These are phyloP conservation scores for Nicotiana attenuata DNA, from an alignment of 257 asterid genomes.

Conservation along the genomic window DNA sequence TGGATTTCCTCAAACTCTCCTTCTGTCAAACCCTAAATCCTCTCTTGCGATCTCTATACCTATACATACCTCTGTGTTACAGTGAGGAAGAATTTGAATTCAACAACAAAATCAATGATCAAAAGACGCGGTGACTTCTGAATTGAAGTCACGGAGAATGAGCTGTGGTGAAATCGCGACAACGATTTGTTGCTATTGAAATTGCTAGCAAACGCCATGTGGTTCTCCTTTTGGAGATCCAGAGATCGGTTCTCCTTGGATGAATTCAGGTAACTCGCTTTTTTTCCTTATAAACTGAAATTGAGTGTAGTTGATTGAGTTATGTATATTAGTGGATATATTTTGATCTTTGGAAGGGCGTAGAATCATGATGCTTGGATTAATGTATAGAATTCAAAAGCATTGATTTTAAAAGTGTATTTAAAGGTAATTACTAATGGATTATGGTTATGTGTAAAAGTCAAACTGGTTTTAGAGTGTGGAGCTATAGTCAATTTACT, in stretches of 20 bases:
- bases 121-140: not conserved
- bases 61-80: not conserved
- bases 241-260: constrained; percentile 87
- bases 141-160: constrained; percentile 10
- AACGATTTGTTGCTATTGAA: not conserved
- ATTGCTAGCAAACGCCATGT: constrained; percentile 54
- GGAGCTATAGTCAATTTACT: constrained; percentile 1
- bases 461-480: not conserved
- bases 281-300: not conserved
- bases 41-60: not conserved
- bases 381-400: not conserved
- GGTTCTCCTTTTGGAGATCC: constrained; percentile 96
- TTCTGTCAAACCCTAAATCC: not conserved
- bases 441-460: not conserved
- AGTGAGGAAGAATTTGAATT: not conserved
- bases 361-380: constrained; percentile 7
- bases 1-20: not conserved
- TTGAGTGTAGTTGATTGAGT: not conserved
- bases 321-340: constrained; percentile 1
- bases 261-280: constrained; percentile 66
- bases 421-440: not conserved
- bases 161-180: not conserved
- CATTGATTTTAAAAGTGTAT: not conserved
- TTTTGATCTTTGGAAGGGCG: not conserved
- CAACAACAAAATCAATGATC: not conserved